Conservation (phyloP, 345 rosid species). For the Gynandropsis gynandra region DNA sequence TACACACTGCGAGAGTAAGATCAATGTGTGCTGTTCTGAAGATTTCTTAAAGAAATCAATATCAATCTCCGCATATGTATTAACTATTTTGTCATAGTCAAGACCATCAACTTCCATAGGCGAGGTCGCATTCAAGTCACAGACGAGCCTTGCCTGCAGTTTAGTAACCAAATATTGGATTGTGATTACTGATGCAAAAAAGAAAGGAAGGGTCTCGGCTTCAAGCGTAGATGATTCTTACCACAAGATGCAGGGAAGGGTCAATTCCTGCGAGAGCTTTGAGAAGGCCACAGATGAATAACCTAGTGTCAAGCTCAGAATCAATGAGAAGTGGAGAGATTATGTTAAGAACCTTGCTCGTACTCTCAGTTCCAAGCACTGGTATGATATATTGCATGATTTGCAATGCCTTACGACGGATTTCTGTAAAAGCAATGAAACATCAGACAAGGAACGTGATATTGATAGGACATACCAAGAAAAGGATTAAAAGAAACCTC, state of each 20-base stretch:
- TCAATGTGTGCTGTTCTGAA: constrained; percentile 47
- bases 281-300: constrained; percentile 63
- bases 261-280: constrained; percentile 59
- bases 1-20: constrained; percentile 71
- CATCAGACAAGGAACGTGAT: constrained; percentile 19
- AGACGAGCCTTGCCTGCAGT: constrained; percentile 60
- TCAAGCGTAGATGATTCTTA: constrained; percentile 28
- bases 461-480: constrained; percentile 1
- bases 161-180: constrained; percentile 16
- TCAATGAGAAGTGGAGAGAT: constrained; percentile 64
- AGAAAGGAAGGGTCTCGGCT: constrained; percentile 12
- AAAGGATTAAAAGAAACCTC: constrained; percentile 21
- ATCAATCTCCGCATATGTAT: constrained; percentile 59
- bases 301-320: constrained; percentile 51
- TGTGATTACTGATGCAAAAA: constrained; percentile 12
- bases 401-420: constrained; percentile 45
- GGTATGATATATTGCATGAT: constrained; percentile 53
- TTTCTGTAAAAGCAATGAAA: constrained; percentile 39
- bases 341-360: constrained; percentile 38
- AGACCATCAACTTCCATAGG: constrained; percentile 64
- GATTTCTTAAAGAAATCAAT: constrained; percentile 40
- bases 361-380: constrained; percentile 37
- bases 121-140: constrained; percentile 65
- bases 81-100: constrained; percentile 62
- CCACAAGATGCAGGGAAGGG: constrained; percentile 53